phyloP scores from a whole-genome alignment of 164 flowering plant species.

The Sedum album region DNA sequence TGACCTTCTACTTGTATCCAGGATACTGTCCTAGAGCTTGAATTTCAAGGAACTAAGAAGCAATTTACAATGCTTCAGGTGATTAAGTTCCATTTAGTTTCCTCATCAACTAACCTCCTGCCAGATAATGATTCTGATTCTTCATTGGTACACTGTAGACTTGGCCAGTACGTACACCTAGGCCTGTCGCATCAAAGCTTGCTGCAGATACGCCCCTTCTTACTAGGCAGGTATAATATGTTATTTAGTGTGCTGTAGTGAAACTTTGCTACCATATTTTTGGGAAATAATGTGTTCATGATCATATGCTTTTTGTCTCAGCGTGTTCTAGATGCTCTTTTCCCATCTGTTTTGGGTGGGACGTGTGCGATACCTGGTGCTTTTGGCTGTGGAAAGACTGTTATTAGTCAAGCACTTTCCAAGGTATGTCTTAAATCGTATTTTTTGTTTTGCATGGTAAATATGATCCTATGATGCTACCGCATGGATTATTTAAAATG shows the following conservation, averaged over 20 bases:
- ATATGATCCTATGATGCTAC: too few relatives aligned
- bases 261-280: background rate
- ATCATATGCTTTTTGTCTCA: conserved; percentile 22
- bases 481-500: too few relatives aligned
- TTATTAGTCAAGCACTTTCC: conserved; percentile 98
- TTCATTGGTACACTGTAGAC: conserved; percentile 32
- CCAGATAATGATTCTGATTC: background rate
- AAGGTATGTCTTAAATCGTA: conserved; percentile 41
- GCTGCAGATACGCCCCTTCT: conserved; percentile 98
- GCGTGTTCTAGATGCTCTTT: conserved; percentile 99
- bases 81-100: conserved; percentile 10
- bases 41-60: conserved; percentile 96
- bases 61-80: conserved; percentile 98
- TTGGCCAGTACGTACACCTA: conserved; percentile 98
- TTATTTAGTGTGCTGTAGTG: background rate
- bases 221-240: conserved; percentile 77
- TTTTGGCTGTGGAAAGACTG: conserved; percentile 99
- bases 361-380: conserved; percentile 99
- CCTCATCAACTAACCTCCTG: conserved; percentile 1
- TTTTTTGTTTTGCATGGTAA: background rate
- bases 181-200: conserved; percentile 96
- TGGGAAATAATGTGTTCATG: background rate
- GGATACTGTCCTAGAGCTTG: conserved; percentile 97
- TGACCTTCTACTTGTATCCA: conserved; percentile 31
- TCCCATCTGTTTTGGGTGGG: conserved; percentile 99